A percentile compares a stretch with the other conserved stretches of the same genome.
Evolutionary conservation across 371 early-diverging fungal species (phyloP).

Genomic region (Lichtheimia ornata): DNA sequence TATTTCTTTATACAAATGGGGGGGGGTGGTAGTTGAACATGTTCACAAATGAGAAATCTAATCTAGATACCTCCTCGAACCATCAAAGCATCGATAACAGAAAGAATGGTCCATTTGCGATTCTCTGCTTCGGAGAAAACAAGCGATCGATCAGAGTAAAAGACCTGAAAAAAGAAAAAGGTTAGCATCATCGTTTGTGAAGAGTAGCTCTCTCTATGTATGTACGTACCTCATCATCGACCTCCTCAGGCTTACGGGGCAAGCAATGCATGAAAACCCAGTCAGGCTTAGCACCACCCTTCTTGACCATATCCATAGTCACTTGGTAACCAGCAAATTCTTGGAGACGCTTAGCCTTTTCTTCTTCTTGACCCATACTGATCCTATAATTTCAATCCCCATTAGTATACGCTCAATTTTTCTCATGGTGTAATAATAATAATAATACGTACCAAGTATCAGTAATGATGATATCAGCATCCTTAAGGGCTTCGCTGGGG

Average conservation of each 20-base stretch:
- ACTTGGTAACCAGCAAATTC: conserved; percentile 91
- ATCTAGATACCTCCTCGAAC: conserved; percentile 56
- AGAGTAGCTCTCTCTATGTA: background rate
- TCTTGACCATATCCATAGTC: conserved; percentile 74
- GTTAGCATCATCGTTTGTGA: background rate
- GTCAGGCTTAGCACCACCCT: conserved; percentile 77
- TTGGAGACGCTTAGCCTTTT: conserved; percentile 77
- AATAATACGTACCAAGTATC: conserved; percentile 81
- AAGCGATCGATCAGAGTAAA: conserved; percentile 87
- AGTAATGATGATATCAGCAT: conserved; percentile 89
- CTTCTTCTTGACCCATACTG: conserved; percentile 95
- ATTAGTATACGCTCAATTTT: background rate
- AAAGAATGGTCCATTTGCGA: conserved; percentile 95
- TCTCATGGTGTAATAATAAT: background rate
- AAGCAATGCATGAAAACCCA: conserved; percentile 98
- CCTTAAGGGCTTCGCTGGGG: conserved; percentile 79
- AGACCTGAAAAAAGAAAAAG: conserved; percentile 54
- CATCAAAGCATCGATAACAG: conserved; percentile 77
- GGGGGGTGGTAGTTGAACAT: background rate
- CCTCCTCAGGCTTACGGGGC: conserved; percentile 94
- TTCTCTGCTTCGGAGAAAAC: conserved; percentile 98
- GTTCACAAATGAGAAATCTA: background rate
- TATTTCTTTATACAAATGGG: background rate
- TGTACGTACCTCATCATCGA: conserved; percentile 82
- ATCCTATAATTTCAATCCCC: conserved; percentile 46